These are phyloP conservation scores for Pseudogymnoascus sp. DNA, from an alignment of 2,329 filamentous ascomycete species.

Conservation along the genomic window DNA sequence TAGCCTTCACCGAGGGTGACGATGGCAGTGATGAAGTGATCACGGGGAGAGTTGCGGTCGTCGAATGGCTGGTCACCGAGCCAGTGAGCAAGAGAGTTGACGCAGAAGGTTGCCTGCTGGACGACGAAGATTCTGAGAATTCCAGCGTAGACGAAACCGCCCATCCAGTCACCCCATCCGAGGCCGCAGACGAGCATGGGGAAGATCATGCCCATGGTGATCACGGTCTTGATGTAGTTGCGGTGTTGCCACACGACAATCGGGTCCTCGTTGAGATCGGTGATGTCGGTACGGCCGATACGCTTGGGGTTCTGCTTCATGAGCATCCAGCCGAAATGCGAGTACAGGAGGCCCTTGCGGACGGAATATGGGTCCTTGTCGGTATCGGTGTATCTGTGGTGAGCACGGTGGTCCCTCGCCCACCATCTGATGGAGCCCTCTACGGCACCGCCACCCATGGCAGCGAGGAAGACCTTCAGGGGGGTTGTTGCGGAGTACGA, in stretches of 20 bases:
- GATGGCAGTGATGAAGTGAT: constrained; percentile 77
- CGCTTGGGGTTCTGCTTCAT: constrained; percentile 90
- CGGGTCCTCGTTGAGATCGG: constrained; percentile 76
- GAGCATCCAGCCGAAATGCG: constrained; percentile 82
- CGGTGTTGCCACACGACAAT: constrained; percentile 83
- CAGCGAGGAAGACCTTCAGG: constrained; percentile 73
- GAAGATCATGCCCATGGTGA: constrained; percentile 68
- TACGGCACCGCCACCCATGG: constrained; percentile 72
- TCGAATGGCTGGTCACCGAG: constrained; percentile 88
- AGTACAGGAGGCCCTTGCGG: constrained; percentile 78
- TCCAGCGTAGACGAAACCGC: constrained; percentile 76
- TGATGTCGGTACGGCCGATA: constrained; percentile 79
- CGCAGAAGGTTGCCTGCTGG: constrained; percentile 86
- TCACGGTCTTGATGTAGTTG: constrained; percentile 72
- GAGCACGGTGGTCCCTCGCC: constrained; percentile 76
- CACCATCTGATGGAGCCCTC: constrained; percentile 85
- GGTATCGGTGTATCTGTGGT: constrained; percentile 87
- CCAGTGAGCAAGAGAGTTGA: constrained; percentile 87
- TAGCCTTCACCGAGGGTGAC: constrained; percentile 83
- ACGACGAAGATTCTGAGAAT: constrained; percentile 84
- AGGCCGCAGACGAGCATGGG: constrained; percentile 68
- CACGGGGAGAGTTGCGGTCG: constrained; percentile 82
- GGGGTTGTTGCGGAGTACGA: constrained; percentile 71
- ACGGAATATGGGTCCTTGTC: constrained; percentile 89
- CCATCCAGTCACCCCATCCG: constrained; percentile 71